phyloP scores from a whole-genome alignment of 371 early-diverging fungal genomes.

The Thermomucor indicae-seudaticae region DNA sequence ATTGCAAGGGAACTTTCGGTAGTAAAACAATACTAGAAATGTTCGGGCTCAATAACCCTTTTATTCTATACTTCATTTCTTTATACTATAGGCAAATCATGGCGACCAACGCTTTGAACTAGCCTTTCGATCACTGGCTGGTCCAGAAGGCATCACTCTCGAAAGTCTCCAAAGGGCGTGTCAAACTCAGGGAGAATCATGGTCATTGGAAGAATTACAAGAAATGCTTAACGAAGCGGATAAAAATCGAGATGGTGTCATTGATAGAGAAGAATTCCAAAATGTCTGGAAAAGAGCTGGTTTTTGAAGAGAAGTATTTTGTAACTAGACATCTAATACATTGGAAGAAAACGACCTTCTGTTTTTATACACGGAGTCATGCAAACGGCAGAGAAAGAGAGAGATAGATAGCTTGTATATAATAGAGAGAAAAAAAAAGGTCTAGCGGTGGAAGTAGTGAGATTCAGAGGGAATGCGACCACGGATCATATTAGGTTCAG shows the following conservation, averaged over 20 bases:
- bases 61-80: neutral
- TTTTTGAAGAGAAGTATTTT: neutral
- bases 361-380: neutral
- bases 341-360: no score
- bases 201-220: slow-evolving; percentile 21
- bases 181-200: slow-evolving; percentile 19
- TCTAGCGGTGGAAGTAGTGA: slow-evolving; percentile 37
- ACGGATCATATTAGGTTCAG: slow-evolving; percentile 70
- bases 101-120: neutral
- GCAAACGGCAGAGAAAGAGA: neutral
- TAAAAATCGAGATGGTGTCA: slow-evolving; percentile 31
- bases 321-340: neutral
- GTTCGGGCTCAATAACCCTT: no score
- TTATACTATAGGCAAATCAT: neutral
- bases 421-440: neutral
- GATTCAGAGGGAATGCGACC: slow-evolving; percentile 77
- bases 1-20: slow-evolving; percentile 26
- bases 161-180: slow-evolving; percentile 21
- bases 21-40: neutral
- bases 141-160: slow-evolving; percentile 22
- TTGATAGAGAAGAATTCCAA: slow-evolving; percentile 31
- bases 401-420: neutral
- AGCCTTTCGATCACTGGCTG: slow-evolving; percentile 18
- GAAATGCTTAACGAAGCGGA: slow-evolving; percentile 43
- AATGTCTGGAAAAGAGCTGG: slow-evolving; percentile 27